These are phyloP conservation scores for Epichloe sibirici DNA, from an alignment of 2,329 filamentous ascomycete species.

Conservation along the genomic window DNA sequence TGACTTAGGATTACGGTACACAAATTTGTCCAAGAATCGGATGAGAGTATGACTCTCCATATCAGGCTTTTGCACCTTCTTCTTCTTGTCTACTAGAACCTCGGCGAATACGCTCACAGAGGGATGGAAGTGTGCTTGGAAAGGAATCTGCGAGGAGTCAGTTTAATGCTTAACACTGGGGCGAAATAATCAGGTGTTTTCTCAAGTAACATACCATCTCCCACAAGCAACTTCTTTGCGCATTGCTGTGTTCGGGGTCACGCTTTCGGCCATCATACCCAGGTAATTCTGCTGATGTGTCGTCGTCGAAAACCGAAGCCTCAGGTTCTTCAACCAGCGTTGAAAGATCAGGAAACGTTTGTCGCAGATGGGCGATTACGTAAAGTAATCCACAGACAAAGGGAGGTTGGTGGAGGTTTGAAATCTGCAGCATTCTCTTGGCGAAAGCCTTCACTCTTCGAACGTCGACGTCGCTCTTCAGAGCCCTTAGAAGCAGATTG, in stretches of 20 bases:
- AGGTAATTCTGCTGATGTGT: conserved; percentile 33
- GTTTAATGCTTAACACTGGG: background rate
- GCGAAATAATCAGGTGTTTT: background rate
- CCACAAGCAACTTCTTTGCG: conserved; percentile 89
- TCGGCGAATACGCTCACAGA: conserved; percentile 77
- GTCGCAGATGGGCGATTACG: conserved; percentile 68
- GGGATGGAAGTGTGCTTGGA: conserved; percentile 69
- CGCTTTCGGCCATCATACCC: conserved; percentile 82
- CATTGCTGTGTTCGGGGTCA: conserved; percentile 83
- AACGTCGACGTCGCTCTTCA: conserved; percentile 83
- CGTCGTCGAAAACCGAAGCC: conserved; percentile 51
- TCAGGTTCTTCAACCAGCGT: conserved; percentile 72
- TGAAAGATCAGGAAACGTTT: conserved; percentile 67
- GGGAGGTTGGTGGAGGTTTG: conserved; percentile 79
- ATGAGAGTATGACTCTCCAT: conserved; percentile 81
- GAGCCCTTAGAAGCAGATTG: conserved; percentile 75
- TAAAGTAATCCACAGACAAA: conserved; percentile 93
- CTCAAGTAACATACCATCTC: conserved; percentile 52
- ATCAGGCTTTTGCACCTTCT: conserved; percentile 78
- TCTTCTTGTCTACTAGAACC: conserved; percentile 54
- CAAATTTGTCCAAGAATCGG: conserved; percentile 94
- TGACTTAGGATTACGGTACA: conserved; percentile 87
- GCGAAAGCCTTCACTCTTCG: conserved; percentile 92
- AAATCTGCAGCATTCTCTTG: conserved; percentile 80
- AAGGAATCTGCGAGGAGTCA: conserved; percentile 18